These are phyloP conservation scores for Microbotryum silenes-acaulis DNA, from an alignment of 1,284 basidiomycete species.

Conservation along the genomic window DNA sequence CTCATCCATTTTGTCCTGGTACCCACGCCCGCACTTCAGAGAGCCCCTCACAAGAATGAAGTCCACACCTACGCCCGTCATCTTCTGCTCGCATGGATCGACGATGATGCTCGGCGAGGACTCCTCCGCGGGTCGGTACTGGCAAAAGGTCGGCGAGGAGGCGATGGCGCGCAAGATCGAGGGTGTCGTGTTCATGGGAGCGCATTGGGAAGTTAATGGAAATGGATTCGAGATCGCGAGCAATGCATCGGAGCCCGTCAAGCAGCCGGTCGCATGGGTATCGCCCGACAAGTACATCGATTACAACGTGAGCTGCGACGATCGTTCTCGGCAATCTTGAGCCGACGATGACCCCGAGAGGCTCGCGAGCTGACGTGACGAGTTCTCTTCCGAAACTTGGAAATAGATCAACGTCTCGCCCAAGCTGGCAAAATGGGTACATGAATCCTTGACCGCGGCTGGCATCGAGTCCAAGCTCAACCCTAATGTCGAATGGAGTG, in stretches of 20 bases:
- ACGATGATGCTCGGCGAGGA: constrained; percentile 37
- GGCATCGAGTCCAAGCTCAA: constrained; percentile 33
- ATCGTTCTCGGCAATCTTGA: background rate
- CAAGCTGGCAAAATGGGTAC: constrained; percentile 23
- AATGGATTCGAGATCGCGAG: constrained; percentile 28
- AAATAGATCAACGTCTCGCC: constrained; percentile 26
- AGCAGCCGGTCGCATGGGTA: constrained; percentile 35
- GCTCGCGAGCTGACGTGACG: background rate
- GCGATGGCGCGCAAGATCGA: constrained; percentile 27
- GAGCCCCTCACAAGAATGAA: no score
- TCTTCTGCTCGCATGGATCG: constrained; percentile 23
- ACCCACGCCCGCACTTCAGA: no score
- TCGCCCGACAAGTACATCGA: constrained; percentile 30
- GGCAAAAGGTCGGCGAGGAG: constrained; percentile 29
- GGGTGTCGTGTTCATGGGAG: constrained; percentile 35
- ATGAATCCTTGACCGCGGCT: constrained; percentile 7
- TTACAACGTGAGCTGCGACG: constrained; percentile 15
- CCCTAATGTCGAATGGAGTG: constrained; percentile 29
- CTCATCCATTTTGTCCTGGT: no score
- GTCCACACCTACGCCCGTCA: constrained; percentile 1
- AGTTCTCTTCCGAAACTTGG: background rate
- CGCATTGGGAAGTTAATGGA: constrained; percentile 31
- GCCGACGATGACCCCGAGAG: background rate
- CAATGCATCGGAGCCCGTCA: constrained; percentile 21
- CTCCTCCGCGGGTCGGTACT: constrained; percentile 23